Evolutionary conservation across 169 alveolate species (phyloP), one percentile per base, ranked within the genome.

Genomic region (Eimeria praecox): DNA sequence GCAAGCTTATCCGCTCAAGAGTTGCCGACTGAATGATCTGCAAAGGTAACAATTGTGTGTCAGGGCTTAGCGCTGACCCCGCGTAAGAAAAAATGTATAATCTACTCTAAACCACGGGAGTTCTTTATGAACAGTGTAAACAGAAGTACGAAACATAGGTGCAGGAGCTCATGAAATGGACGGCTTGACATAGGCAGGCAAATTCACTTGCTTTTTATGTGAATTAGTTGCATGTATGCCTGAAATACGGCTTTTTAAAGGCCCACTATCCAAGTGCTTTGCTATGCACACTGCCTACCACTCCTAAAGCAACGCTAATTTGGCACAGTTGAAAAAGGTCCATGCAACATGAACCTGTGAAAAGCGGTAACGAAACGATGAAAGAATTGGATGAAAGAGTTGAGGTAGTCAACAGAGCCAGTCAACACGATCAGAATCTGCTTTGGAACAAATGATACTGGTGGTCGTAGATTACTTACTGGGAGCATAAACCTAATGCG

Each of bases 21-120:
- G 96, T 80, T 64, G 93, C 93, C 64, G 93, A 93, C 54, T 93
- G 96, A 49, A 93, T 56, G 30, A 93, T 82, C 96, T 93, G 96
- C 85, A 78, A 52, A 59, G 71, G 40, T 5, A 56, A n/a, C 49
- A 54, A 20, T 14, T 12, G 42, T 35, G 69, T 38, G 87, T 40
- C 90, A 80, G 9, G 38, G 4, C 12, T 2, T 20, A 46, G 64
- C 88, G 30, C 80, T 69, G 20, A 69, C 10, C 16, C 49, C 80
- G 10, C 46, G 6, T 12, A 14, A 14, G 49, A n/a, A 69, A 10
- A 33, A 69, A 44, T 35, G 80, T 33, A 69, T 16, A 12, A 14
- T 69, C 10, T 69, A 35, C 27, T n/a, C 42, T 27, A 6, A 27
- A 69, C n/a, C 6, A 33, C n/a, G 49, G 35, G 35, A 10, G 2